Evolutionary conservation across 345 rosid genomes (phyloP).

Genomic region (Physaria fendleri): DNA sequence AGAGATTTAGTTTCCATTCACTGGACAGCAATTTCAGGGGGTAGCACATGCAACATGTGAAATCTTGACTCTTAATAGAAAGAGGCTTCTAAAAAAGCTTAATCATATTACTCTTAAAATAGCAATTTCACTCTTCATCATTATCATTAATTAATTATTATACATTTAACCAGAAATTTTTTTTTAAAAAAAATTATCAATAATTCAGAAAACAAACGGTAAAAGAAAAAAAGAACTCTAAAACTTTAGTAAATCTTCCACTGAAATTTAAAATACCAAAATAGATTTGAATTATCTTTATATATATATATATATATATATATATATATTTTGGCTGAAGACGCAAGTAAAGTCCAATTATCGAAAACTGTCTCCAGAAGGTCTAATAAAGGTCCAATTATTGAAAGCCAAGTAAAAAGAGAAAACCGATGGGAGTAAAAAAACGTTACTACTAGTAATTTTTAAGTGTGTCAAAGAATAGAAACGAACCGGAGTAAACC

Average conservation of each 20-base stretch:
- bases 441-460: not conserved
- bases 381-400: not conserved
- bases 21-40: slow-evolving; percentile 35
- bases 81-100: slow-evolving; percentile 2
- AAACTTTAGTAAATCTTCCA: not conserved
- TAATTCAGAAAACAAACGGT: not conserved
- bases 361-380: not conserved
- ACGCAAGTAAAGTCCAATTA: not conserved
- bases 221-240: not conserved
- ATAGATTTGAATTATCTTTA: too few species aligned
- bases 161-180: not conserved
- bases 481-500: not conserved
- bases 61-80: slow-evolving; percentile 27
- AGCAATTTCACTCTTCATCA: slow-evolving; percentile 16
- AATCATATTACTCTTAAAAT: slow-evolving; percentile 17
- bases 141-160: not conserved
- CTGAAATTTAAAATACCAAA: too few species aligned
- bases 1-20: not conserved
- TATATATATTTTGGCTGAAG: too few species aligned
- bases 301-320: too few species aligned
- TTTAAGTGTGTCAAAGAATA: not conserved
- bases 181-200: slow-evolving; percentile 9
- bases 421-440: not conserved
- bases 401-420: not conserved
- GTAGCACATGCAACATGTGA: slow-evolving; percentile 34